Evolutionary conservation across 257 asterid genomes (phyloP).

Genomic region (Primulina eburnea): DNA sequence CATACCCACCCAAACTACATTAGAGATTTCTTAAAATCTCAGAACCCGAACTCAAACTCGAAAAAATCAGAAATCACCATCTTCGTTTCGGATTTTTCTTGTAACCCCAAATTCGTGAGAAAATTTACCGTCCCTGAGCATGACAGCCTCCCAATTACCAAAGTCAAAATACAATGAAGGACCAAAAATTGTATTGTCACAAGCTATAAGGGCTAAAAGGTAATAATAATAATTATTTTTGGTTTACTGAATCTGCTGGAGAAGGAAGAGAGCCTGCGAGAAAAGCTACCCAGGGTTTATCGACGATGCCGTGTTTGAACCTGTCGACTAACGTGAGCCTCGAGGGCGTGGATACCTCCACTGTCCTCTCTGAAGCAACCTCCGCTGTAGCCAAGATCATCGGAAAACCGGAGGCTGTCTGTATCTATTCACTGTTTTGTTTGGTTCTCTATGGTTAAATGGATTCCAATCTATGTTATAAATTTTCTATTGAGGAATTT

Average conservation of each 20-base stretch:
- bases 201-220: neutral
- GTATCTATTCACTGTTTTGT: conserved; percentile 4
- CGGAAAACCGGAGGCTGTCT: conserved; percentile 91
- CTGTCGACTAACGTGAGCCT: conserved; percentile 84
- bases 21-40: no score
- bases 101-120: no score
- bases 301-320: conserved; percentile 88
- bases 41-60: no score
- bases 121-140: no score
- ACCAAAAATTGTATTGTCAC: neutral
- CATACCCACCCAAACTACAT: no score
- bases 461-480: neutral
- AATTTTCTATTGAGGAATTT: neutral
- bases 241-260: neutral
- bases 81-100: no score
- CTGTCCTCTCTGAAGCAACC: conserved; percentile 85
- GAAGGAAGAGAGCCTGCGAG: neutral
- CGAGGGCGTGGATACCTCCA: conserved; percentile 76
- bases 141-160: no score
- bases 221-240: no score
- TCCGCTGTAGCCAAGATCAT: conserved; percentile 79
- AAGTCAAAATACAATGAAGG: neutral
- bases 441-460: neutral
- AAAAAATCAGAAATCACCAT: no score
- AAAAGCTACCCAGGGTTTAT: conserved; percentile 19